Conservation (phyloP, 306 rosid genomes). For the Spatholobus suberectus region DNA sequence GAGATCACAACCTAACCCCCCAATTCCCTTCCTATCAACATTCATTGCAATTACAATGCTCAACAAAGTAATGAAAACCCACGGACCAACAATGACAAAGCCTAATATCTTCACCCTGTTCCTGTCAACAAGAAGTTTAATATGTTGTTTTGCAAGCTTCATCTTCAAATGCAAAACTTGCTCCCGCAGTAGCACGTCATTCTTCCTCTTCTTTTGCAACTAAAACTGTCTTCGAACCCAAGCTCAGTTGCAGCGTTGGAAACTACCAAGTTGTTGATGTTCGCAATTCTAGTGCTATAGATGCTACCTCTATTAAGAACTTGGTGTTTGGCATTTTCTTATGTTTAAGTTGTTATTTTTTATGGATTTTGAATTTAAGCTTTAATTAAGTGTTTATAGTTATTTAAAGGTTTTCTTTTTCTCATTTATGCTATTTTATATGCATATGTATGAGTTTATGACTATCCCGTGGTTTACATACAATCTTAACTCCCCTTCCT, state of each 20-base stretch:
- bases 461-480: neutral
- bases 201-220: no score
- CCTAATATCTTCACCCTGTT: no score
- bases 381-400: neutral
- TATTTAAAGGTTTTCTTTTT: neutral
- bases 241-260: neutral
- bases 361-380: neutral
- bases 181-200: no score
- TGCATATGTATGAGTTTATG: neutral
- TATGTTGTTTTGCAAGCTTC: no score
- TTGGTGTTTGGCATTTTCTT: neutral
- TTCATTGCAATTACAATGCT: no score
- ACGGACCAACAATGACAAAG: no score
- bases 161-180: no score
- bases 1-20: no score
- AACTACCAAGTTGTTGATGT: neutral
- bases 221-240: neutral
- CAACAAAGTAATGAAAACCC: no score
- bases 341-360: neutral
- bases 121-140: no score
- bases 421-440: neutral
- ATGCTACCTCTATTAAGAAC: neutral
- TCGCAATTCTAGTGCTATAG: neutral
- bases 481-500: neutral
- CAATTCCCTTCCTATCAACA: no score